Percentiles rank a stretch among this genome's conserved stretches.
phyloP scores from a whole-genome alignment of 768 basidiomycete genomes.

The Boletus reticulatus region DNA sequence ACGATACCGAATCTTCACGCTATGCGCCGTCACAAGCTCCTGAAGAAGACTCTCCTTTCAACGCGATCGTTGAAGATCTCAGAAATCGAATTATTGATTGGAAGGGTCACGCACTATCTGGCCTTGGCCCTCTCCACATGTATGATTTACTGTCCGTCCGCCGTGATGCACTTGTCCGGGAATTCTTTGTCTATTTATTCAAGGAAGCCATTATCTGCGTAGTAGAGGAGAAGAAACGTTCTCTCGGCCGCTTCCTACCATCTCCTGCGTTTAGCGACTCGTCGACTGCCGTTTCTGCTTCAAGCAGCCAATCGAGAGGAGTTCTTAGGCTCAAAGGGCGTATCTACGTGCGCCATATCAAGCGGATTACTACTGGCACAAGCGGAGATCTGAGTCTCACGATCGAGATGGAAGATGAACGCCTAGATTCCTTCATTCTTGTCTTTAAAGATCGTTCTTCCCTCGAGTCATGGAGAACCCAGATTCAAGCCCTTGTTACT shows the following conservation, averaged over 20 bases:
- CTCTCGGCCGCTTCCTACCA: constrained; percentile 70
- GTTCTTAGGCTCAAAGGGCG: constrained; percentile 91
- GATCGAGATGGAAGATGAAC: constrained; percentile 96
- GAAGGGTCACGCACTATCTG: constrained; percentile 91
- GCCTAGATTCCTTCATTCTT: constrained; percentile 90
- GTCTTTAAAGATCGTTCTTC: constrained; percentile 91
- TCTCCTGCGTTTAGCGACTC: constrained; percentile 57
- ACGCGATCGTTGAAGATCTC: constrained; percentile 83
- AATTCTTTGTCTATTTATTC: constrained; percentile 97
- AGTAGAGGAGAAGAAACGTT: constrained; percentile 91
- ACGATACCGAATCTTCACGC: constrained; percentile 33
- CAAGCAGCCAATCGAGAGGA: constrained; percentile 43
- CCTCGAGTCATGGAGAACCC: constrained; percentile 84
- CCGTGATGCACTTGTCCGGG: constrained; percentile 84
- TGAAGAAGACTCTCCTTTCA: constrained; percentile 77
- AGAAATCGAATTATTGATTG: constrained; percentile 90
- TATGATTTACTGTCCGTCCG: constrained; percentile 90
- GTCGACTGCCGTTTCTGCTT: constrained; percentile 38
- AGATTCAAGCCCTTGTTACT: constrained; percentile 76
- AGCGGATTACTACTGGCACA: constrained; percentile 79
- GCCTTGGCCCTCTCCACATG: constrained; percentile 86
- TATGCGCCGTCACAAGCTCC: constrained; percentile 19
- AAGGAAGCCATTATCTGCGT: constrained; percentile 98
- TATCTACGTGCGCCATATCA: constrained; percentile 94
- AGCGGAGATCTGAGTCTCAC: constrained; percentile 89